A percentile compares a stretch with the other conserved stretches of the same genome.
These are phyloP conservation scores for Neopestalotiopsis rosae DNA, from an alignment of 2,329 filamentous ascomycete species.

Conservation along the genomic window DNA sequence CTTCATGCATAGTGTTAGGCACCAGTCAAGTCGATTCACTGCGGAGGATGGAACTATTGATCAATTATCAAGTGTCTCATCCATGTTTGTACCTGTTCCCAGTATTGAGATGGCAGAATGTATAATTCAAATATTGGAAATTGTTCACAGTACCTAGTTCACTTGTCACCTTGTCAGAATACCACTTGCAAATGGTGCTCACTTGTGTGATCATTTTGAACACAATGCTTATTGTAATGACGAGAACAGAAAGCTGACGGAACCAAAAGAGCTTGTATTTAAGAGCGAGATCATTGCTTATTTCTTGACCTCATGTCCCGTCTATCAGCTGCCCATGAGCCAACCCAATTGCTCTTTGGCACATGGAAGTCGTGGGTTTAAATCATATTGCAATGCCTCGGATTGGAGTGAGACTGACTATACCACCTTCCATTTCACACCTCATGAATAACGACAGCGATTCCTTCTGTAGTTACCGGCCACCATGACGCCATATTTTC, in stretches of 20 bases:
- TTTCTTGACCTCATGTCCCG: background rate
- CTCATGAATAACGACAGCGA: background rate
- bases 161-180: too few relatives aligned
- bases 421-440: background rate
- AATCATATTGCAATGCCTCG: background rate
- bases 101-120: too few relatives aligned
- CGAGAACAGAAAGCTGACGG: background rate
- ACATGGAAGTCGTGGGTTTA: background rate
- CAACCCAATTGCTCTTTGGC: background rate
- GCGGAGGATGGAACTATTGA: background rate
- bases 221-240: too few relatives aligned
- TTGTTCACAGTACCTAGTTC: too few relatives aligned
- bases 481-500: background rate
- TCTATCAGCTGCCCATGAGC: background rate
- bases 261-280: background rate
- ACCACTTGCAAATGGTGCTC: too few relatives aligned
- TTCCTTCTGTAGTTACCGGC: background rate
- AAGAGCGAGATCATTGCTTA: background rate
- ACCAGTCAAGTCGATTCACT: background rate
- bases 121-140: too few relatives aligned
- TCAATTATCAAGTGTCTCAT: background rate
- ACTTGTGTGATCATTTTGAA: too few relatives aligned
- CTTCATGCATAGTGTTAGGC: background rate
- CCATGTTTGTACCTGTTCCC: background rate
- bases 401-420: background rate